phyloP scores from a whole-genome alignment of 352 stramenopile species.

The Globisporangium irregulare region DNA sequence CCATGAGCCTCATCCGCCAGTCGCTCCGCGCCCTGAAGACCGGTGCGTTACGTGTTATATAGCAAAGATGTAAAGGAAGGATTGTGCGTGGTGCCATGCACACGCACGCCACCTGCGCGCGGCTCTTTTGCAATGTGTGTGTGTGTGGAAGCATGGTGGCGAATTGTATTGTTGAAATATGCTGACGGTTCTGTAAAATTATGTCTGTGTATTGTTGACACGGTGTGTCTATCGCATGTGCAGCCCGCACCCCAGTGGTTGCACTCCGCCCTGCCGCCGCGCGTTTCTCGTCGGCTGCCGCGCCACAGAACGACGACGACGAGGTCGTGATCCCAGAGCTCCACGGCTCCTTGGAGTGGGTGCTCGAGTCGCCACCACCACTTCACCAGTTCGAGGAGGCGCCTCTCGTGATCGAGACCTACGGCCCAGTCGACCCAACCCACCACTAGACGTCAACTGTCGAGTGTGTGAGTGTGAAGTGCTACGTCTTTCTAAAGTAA shows the following conservation, averaged over 20 bases:
- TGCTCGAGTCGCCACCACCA: slow-evolving; percentile 76
- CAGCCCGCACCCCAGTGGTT: slow-evolving; percentile 53
- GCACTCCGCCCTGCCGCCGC: slow-evolving; percentile 43
- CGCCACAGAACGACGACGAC: slow-evolving; percentile 48
- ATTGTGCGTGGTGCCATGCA: not conserved
- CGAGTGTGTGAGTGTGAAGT: slow-evolving; percentile 3
- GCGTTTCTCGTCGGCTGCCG: slow-evolving; percentile 56
- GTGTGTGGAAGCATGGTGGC: not conserved
- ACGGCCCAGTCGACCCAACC: slow-evolving; percentile 79
- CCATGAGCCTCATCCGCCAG: slow-evolving; percentile 81
- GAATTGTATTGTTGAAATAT: slow-evolving; percentile 11
- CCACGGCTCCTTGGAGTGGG: slow-evolving; percentile 84
- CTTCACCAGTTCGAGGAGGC: slow-evolving; percentile 89
- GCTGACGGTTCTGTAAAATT: not conserved
- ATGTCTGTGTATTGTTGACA: slow-evolving; percentile 4
- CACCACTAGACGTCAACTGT: slow-evolving; percentile 46
- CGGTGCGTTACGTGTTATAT: slow-evolving; percentile 36
- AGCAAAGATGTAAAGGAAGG: not conserved
- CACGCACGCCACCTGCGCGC: not conserved
- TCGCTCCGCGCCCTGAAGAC: slow-evolving; percentile 78
- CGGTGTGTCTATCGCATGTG: not conserved
- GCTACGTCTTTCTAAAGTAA: slow-evolving; percentile 15
- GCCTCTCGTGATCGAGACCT: slow-evolving; percentile 87
- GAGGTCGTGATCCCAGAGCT: slow-evolving; percentile 80
- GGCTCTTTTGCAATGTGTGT: not conserved